Evolutionary conservation across 805 yeast species (phyloP).

Genomic region (Starmera pachycereana): DNA sequence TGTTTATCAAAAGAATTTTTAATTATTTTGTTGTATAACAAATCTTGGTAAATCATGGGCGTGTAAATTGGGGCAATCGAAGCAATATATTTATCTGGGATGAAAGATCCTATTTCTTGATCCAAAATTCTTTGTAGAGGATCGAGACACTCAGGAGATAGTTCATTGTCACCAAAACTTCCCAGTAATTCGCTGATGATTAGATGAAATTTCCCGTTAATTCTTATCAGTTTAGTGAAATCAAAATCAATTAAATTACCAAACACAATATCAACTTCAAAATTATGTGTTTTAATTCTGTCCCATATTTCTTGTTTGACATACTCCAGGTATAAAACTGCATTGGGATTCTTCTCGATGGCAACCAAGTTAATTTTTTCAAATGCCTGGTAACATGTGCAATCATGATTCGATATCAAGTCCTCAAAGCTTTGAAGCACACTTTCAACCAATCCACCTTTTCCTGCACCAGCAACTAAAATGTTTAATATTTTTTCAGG

Average conservation of each 20-base stretch:
- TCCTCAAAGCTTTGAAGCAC: constrained; percentile 30
- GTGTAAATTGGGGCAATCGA: constrained; percentile 58
- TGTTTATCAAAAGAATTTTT: constrained; percentile 21
- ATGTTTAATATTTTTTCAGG: constrained; percentile 22
- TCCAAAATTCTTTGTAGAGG: constrained; percentile 31
- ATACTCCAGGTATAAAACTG: constrained; percentile 32
- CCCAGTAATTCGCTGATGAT: constrained; percentile 79
- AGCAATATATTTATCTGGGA: constrained; percentile 51
- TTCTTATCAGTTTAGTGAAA: too few relatives aligned
- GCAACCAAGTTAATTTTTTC: constrained; percentile 68
- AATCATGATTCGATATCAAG: constrained; percentile 14
- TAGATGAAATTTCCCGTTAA: constrained; percentile 32
- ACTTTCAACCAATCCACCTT: constrained; percentile 68
- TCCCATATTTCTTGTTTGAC: too few relatives aligned
- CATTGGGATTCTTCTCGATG: constrained; percentile 63
- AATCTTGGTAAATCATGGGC: constrained; percentile 36
- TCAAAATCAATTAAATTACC: too few relatives aligned
- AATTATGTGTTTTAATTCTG: too few relatives aligned
- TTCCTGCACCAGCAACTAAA: constrained; percentile 77
- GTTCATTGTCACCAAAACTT: constrained; percentile 87
- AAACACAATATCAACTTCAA: too few relatives aligned
- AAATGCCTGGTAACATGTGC: constrained; percentile 39
- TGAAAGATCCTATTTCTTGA: constrained; percentile 38
- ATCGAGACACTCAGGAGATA: constrained; percentile 71
- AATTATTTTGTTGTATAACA: constrained; percentile 15